phyloP scores from a whole-genome alignment of 805 yeast species.

The Cyberlindnera euphorbiae region DNA sequence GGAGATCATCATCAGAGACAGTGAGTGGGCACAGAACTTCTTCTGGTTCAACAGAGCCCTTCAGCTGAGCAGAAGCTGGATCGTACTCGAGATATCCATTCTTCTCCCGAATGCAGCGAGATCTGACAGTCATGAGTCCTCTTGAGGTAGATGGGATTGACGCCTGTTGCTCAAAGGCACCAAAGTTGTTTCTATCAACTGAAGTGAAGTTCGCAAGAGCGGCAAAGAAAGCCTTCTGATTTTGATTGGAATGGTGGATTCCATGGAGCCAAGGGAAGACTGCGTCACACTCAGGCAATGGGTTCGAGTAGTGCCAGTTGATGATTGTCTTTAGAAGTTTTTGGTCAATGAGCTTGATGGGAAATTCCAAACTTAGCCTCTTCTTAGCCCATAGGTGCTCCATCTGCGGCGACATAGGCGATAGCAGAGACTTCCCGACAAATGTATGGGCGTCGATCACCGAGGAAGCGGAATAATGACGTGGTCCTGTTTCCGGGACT shows the following conservation, averaged over 20 bases:
- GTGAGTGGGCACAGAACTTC: constrained; percentile 52
- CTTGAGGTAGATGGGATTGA: constrained; percentile 21
- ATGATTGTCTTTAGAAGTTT: constrained; percentile 16
- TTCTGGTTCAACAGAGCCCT: constrained; percentile 48
- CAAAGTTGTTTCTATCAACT: constrained; percentile 20
- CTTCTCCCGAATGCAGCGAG: constrained; percentile 27
- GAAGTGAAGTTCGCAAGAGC: constrained; percentile 21
- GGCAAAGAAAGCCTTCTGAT: constrained; percentile 22
- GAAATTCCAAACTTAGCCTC: constrained; percentile 14
- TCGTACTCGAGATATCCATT: constrained; percentile 1
- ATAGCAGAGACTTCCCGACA: constrained; percentile 8
- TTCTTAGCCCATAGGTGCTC: constrained; percentile 19
- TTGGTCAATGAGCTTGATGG: constrained; percentile 20
- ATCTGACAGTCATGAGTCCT: constrained; percentile 24
- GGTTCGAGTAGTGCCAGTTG: constrained; percentile 23
- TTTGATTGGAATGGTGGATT: constrained; percentile 24
- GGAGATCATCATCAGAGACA: constrained; percentile 34
- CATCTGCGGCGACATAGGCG: constrained; percentile 18
- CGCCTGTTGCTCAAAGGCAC: constrained; percentile 15
- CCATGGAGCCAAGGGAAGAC: constrained; percentile 95
- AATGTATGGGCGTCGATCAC: constrained; percentile 6
- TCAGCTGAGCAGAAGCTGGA: constrained; percentile 38
- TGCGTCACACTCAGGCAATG: constrained; percentile 56
- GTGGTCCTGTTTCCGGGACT: constrained; percentile 2
- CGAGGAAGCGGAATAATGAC: constrained; percentile 15